Evolutionary conservation across 164 flowering plant species (phyloP).

Genomic region (Nymphaea colorata): DNA sequence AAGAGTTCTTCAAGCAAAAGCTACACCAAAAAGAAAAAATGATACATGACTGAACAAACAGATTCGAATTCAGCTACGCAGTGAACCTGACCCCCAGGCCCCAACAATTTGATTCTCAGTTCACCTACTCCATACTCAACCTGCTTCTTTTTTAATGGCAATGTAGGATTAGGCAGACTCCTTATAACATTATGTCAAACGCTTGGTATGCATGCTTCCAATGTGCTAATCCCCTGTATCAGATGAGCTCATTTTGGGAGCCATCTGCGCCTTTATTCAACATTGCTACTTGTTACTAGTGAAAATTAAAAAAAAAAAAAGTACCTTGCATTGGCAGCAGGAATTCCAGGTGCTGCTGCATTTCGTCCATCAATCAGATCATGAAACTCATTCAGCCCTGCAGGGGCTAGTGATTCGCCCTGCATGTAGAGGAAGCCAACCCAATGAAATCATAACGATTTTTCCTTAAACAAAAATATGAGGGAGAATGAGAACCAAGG

Average conservation of each 20-base stretch:
- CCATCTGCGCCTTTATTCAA: not conserved
- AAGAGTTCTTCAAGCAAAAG: constrained; percentile 8
- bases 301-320: not conserved
- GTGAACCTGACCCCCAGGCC: constrained; percentile 16
- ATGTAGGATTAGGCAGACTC: not conserved
- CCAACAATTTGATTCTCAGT: not conserved
- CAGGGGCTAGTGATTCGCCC: constrained; percentile 29
- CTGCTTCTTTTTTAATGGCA: not conserved
- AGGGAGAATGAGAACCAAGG: no score
- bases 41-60: no score
- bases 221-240: no score
- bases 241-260: no score
- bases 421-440: constrained; percentile 5
- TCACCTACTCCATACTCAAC: not conserved
- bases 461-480: no score
- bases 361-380: constrained; percentile 23
- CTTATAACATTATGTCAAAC: not conserved
- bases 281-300: not conserved
- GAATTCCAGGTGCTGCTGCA: constrained; percentile 35
- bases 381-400: constrained; percentile 15
- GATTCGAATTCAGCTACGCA: not conserved
- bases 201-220: not conserved
- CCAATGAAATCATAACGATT: no score
- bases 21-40: constrained; percentile 4
- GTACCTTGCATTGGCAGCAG: constrained; percentile 39